Base-by-base conservation (phyloP, 306 rosid species). In the Ochetophila trinervis region DNA sequence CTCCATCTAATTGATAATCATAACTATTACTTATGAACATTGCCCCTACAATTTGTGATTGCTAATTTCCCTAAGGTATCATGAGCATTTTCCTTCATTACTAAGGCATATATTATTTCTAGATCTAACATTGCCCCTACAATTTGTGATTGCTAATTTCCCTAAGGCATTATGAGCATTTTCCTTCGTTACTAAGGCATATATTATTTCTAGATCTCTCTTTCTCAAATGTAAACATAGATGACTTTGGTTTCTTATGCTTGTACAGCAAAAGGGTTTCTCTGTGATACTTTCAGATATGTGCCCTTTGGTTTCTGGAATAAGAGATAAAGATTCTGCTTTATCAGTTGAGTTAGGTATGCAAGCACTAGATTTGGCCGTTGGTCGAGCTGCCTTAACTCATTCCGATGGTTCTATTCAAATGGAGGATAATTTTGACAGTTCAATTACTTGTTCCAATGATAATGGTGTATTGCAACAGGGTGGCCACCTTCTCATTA, bases 251-350 rank as follows among this genome's bases (percentile, higher is more conserved):
- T 66, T 59, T 47, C 52, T 53, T 75, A 57, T 72, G 23, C 21
- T 27, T 75, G 45, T 82, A 79, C 77, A 73, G 77, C 74, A 83
- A 65, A 88, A 73, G 22, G 93, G 95, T 23, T 93, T 79, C 63
- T 82, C 91, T 62, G 99, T 86, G 42, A 79, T 93, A 66, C 96
- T 90, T 15, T 93, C 95, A 0, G 99, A 86, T 48, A 90, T 93
- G 99, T 90, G 99, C 72, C 99, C 97, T 16, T 63, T 40, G 2
- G 90, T 93, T 42, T 87, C 99, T 59, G 99, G 99, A 62, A 89
- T 93, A 79, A 80, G 88, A 58, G 78, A 88, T 49, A 93, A 62
- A 71, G 99, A 93, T 68, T 86, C 97, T 0, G 83, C 91, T 61
- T 60, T 93, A 62, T 93, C 99, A 0, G 72, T 79, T 56, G 99